Conservation (phyloP, 2,329 filamentous ascomycete genomes). For the Penicillium expansum region DNA sequence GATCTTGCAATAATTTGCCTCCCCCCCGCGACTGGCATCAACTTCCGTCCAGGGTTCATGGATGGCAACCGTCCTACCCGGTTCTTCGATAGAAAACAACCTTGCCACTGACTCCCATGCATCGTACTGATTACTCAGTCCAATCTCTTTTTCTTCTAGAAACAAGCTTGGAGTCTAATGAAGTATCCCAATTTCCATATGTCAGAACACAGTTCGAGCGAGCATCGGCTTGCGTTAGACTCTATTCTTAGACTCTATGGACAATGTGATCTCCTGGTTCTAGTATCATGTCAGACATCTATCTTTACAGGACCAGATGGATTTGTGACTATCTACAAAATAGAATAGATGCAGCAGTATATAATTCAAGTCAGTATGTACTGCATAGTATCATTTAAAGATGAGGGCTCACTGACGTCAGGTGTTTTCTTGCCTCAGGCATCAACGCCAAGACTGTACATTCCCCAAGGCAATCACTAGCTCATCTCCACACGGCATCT, state of each 20-base stretch:
- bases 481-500: background rate
- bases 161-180: background rate
- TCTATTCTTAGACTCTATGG: background rate
- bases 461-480: background rate
- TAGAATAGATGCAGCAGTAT: background rate
- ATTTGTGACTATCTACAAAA: background rate
- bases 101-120: background rate
- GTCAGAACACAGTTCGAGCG: background rate
- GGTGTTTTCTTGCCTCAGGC: conserved; percentile 13
- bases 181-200: background rate
- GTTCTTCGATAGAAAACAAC: background rate
- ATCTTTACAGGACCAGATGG: accelerated
- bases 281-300: background rate
- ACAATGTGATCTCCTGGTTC: background rate
- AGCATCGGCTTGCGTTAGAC: background rate
- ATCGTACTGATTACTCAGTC: background rate
- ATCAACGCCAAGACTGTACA: background rate
- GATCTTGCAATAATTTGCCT: background rate
- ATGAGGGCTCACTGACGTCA: conserved; percentile 19
- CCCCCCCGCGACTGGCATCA: background rate
- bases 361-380: background rate
- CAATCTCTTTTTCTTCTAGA: background rate
- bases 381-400: background rate
- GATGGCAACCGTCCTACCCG: background rate
- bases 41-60: background rate